Evolutionary conservation across 257 asterid species (phyloP), one percentile per base, ranked within the genome.

Genomic region (Forsythia suspensa): DNA sequence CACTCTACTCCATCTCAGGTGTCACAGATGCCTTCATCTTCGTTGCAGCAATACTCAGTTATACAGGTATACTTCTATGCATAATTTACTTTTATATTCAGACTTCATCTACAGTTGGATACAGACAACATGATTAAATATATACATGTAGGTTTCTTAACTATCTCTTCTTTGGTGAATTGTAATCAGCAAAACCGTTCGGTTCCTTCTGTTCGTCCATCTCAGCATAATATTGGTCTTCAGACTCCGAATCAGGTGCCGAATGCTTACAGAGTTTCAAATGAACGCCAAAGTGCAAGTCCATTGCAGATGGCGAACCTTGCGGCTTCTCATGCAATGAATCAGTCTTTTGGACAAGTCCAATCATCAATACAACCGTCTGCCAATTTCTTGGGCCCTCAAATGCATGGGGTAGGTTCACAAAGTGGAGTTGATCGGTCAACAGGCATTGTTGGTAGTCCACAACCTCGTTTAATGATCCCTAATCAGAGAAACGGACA

Each of bases 401-500:
- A 76, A 72, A 36, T 57, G 63, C 83, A 68, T 48, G 80, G 81
- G 44, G 82, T 79, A 43, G 77, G 80, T 76, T 46, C 86, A 51
- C 86, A 43, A 80, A 85, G 72, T 41, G 82, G 84, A 68, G 37
- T 55, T n/a, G 57, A 42, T 74, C 88, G 44, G 59, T 36, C 83
- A 52, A 44, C 75, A 39, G 79, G 84, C 6, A 43, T 61, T 42
- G 38, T 67, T 46, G 82, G 67, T 78, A 21, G 75, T 80, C 94
- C 82, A 74, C 91, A 88, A 40, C 65, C 89, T 75, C 84, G 74
- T 4, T 5, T 63, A 65, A n/a, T 79, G 63, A 73, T 84, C 6
- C 77, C 87, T 36, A 85, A 87, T 63, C 91, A 83, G 81, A 81
- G 82, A 83, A 74, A 87, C 66, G 82, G 76, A 20, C 90, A 85